Conservation (phyloP, 768 basidiomycete genomes). For the Tricholoma matsutake region DNA sequence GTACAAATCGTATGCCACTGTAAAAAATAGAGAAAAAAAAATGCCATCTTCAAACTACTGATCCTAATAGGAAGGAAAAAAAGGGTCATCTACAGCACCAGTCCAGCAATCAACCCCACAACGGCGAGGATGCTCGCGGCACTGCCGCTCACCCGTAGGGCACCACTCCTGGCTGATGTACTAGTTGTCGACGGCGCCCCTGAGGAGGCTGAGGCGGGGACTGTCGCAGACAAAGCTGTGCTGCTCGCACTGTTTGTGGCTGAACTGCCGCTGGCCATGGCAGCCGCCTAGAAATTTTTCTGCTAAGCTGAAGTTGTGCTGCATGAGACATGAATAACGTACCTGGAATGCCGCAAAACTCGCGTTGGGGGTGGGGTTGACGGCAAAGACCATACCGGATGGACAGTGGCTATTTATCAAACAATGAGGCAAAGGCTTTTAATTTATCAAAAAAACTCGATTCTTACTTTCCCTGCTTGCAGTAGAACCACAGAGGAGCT, state of each 20-base stretch:
- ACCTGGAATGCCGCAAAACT: constrained; percentile 48
- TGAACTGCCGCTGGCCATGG: constrained; percentile 17
- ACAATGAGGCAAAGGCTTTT: background rate
- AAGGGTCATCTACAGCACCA: constrained; percentile 24
- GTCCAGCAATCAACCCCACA: constrained; percentile 29
- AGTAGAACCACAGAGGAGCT: constrained; percentile 63
- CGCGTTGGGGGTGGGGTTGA: constrained; percentile 48
- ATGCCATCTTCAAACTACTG: background rate
- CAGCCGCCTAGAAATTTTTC: constrained; percentile 8
- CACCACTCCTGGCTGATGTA: constrained; percentile 20
- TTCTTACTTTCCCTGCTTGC: constrained; percentile 38
- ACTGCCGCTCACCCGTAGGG: constrained; percentile 29
- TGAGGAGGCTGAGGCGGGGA: background rate
- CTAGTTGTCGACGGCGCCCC: background rate
- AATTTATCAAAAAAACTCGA: background rate
- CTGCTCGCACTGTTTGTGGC: background rate
- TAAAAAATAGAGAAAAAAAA: background rate
- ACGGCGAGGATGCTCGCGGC: constrained; percentile 31
- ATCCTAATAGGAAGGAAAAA: background rate
- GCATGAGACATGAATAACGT: background rate
- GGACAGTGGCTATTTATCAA: constrained; percentile 40
- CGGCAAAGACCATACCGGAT: constrained; percentile 59
- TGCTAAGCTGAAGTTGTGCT: background rate
- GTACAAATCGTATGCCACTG: constrained; percentile 1
- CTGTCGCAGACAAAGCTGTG: background rate